A percentile compares a stretch with the other conserved stretches of the same genome.
These are phyloP conservation scores for Trichoderma arundinaceum DNA, from an alignment of 2,329 filamentous ascomycete species.

Conservation along the genomic window DNA sequence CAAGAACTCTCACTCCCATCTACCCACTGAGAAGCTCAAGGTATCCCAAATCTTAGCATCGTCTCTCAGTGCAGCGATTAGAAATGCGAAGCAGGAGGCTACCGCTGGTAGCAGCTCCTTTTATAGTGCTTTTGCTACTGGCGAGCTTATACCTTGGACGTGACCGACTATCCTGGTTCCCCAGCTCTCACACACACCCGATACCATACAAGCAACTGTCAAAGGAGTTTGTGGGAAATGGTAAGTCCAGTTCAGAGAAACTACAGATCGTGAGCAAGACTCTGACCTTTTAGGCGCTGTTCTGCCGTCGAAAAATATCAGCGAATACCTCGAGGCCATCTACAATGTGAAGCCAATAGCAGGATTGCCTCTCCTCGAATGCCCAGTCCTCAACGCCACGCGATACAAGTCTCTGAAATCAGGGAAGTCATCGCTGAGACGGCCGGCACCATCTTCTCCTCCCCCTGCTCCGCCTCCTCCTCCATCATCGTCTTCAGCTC, in stretches of 20 bases:
- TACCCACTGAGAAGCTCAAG: neutral
- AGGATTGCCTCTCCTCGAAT: slow-evolving; percentile 35
- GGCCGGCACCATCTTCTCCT: slow-evolving; percentile 15
- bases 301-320: slow-evolving; percentile 28
- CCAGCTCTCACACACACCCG: slow-evolving; percentile 1
- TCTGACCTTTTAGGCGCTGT: slow-evolving; percentile 6
- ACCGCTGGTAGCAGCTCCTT: slow-evolving; percentile 18
- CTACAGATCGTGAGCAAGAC: neutral
- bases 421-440: neutral
- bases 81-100: slow-evolving; percentile 25
- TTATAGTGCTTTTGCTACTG: slow-evolving; percentile 26
- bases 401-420: slow-evolving; percentile 37
- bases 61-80: neutral
- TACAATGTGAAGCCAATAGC: slow-evolving; percentile 34
- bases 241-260: neutral
- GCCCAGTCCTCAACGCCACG: slow-evolving; percentile 35
- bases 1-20: neutral
- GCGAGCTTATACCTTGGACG: slow-evolving; percentile 28
- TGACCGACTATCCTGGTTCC: slow-evolving; percentile 15
- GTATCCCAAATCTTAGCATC: neutral
- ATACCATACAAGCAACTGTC: slow-evolving; percentile 18
- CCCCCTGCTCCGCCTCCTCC: neutral
- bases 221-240: neutral
- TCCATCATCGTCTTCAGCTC: neutral
- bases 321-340: slow-evolving; percentile 39